Conservation (phyloP, 306 rosid species). For the Abrus pulchellus region DNA sequence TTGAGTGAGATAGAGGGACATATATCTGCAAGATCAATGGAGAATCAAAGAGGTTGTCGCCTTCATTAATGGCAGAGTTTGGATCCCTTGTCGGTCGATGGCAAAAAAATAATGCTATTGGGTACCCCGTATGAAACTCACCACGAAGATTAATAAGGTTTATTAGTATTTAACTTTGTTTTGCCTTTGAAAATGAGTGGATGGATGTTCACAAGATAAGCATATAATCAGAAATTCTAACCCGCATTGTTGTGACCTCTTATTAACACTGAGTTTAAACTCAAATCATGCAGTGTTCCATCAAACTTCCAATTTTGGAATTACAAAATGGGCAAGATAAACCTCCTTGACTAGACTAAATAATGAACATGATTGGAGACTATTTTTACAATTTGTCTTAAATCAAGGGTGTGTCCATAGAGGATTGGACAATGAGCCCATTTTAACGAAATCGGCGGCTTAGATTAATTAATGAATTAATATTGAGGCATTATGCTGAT, state of each 20-base stretch:
- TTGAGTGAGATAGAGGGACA: constrained; percentile 61
- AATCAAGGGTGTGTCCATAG: constrained; percentile 35
- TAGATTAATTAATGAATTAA: constrained; percentile 30
- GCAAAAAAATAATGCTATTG: constrained; percentile 39
- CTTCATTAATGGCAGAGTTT: constrained; percentile 80
- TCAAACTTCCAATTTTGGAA: constrained; percentile 65
- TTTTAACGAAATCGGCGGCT: constrained; percentile 37
- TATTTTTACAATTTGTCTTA: constrained; percentile 37
- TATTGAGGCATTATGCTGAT: constrained; percentile 19
- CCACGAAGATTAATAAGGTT: constrained; percentile 7
- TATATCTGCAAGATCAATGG: constrained; percentile 74
- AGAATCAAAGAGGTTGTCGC: constrained; percentile 83
- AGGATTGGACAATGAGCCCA: constrained; percentile 46
- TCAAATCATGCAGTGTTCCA: constrained; percentile 56
- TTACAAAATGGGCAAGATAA: constrained; percentile 59
- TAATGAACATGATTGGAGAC: constrained; percentile 61
- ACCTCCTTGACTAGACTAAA: constrained; percentile 74
- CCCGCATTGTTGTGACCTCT: constrained; percentile 48
- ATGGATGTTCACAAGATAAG: constrained; percentile 45
- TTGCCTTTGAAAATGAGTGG: constrained; percentile 38
- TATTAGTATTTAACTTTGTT: constrained; percentile 21
- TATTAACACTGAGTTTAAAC: constrained; percentile 49
- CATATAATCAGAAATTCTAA: constrained; percentile 57
- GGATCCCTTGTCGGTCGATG: constrained; percentile 77
- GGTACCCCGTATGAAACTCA: constrained; percentile 36